Evolutionary conservation across 2,329 filamentous ascomycete species (phyloP).

Genomic region (Thielaviopsis punctulata): DNA sequence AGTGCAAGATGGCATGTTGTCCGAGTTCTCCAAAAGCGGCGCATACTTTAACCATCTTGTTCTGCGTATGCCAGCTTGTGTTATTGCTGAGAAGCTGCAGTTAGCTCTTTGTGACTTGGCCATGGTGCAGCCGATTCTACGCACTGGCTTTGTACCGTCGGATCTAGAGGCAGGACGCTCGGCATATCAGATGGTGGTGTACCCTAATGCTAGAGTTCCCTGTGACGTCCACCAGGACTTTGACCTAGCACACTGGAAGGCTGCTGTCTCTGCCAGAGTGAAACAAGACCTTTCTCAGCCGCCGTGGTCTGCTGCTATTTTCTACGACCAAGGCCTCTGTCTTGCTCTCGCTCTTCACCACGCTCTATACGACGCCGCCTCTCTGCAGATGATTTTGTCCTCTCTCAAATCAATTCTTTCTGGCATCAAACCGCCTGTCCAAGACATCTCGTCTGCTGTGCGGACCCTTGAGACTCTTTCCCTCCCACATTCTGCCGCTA

Average conservation of each 20-base stretch:
- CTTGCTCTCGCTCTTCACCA: constrained; percentile 50
- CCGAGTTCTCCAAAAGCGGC: constrained; percentile 49
- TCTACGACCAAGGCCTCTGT: constrained; percentile 16
- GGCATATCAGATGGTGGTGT: constrained; percentile 4
- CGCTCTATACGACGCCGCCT: constrained; percentile 70
- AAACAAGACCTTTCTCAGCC: constrained; percentile 31
- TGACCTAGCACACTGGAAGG: constrained; percentile 23
- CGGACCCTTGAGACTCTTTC: neutral
- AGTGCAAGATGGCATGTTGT: constrained; percentile 64
- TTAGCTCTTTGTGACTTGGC: constrained; percentile 42
- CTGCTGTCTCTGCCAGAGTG: constrained; percentile 18
- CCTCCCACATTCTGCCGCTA: constrained; percentile 17
- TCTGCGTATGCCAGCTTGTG: constrained; percentile 27
- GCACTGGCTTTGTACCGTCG: constrained; percentile 53
- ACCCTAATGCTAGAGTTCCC: neutral
- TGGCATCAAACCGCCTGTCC: constrained; percentile 9
- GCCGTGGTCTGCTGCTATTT: constrained; percentile 45
- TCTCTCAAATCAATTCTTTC: constrained; percentile 29
- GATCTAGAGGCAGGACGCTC: neutral
- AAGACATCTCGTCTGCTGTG: neutral
- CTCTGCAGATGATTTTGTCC: constrained; percentile 45
- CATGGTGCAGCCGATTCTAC: constrained; percentile 49
- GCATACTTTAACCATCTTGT: constrained; percentile 62
- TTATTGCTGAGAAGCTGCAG: constrained; percentile 26
- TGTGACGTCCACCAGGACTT: constrained; percentile 14